Percentiles rank a stretch among this genome's conserved stretches.
Conservation (phyloP, 176 grass and related monocot species). For the Phoenix dactylifera region DNA sequence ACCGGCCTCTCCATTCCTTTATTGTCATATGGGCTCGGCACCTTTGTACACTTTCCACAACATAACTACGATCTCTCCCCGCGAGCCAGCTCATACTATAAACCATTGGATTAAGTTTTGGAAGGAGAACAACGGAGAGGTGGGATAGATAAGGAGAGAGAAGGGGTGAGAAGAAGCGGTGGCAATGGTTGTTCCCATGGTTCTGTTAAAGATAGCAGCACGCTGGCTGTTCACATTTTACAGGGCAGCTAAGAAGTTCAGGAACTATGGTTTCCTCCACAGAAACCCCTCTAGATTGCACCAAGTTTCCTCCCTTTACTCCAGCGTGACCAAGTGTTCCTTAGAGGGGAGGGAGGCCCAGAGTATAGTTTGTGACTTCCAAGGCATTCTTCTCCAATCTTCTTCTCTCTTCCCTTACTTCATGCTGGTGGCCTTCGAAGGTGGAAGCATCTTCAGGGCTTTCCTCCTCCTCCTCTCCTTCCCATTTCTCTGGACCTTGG, state of each 20-base stretch:
- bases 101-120: too few species aligned
- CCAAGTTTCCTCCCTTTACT: constrained; percentile 6
- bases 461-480: constrained; percentile 39
- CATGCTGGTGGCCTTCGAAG: constrained; percentile 95
- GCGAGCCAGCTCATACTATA: too few species aligned
- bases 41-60: too few species aligned
- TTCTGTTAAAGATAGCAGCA: constrained; percentile 42
- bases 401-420: constrained; percentile 65
- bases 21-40: too few species aligned
- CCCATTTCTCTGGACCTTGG: constrained; percentile 49
- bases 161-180: constrained; percentile 1
- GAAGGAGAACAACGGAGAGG: too few species aligned
- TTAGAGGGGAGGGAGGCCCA: constrained; percentile 6
- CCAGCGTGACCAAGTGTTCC: constrained; percentile 17
- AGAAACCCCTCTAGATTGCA: constrained; percentile 1
- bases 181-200: constrained; percentile 39
- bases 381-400: constrained; percentile 47
- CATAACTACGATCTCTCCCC: too few species aligned
- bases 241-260: constrained; percentile 37
- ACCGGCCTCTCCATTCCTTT: too few species aligned
- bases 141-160: not conserved
- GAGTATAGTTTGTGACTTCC: constrained; percentile 46
- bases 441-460: constrained; percentile 54
- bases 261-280: constrained; percentile 34
- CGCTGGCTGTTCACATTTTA: constrained; percentile 59